Percentiles rank a stretch among this genome's conserved stretches.
phyloP scores from a whole-genome alignment of 2,329 filamentous ascomycete species.

The Diaporthe amygdali region DNA sequence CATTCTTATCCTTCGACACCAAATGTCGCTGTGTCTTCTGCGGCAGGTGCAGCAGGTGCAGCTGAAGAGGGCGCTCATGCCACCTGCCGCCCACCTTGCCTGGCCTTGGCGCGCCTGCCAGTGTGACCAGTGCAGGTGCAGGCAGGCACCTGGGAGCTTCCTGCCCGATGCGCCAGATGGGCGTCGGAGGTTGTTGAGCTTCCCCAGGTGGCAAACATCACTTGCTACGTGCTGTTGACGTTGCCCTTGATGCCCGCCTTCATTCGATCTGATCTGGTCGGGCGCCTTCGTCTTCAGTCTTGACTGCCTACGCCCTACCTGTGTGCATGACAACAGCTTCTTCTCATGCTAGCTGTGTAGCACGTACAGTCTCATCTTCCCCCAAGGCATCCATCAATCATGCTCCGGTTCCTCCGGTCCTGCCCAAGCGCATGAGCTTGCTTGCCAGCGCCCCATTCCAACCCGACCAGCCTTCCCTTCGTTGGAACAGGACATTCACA shows the following conservation, averaged over 20 bases:
- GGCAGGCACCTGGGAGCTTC: slow-evolving; percentile 3
- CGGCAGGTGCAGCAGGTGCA: background rate
- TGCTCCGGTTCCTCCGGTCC: background rate
- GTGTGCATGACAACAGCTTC: background rate
- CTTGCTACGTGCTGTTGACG: background rate
- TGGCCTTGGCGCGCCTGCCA: background rate
- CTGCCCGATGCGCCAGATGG: background rate
- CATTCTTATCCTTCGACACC: background rate
- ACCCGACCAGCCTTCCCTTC: background rate
- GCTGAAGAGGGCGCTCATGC: background rate
- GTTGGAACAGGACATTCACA: background rate
- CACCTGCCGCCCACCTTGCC: background rate
- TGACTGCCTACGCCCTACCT: background rate
- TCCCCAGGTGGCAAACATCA: slow-evolving; percentile 2
- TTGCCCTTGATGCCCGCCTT: background rate
- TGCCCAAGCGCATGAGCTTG: slow-evolving; percentile 16
- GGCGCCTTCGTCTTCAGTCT: background rate
- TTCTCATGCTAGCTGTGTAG: background rate
- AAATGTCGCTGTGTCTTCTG: background rate
- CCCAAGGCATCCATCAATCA: background rate
- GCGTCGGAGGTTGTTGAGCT: background rate
- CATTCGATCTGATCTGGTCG: background rate
- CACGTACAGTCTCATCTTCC: background rate
- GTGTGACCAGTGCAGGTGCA: background rate
- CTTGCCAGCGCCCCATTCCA: background rate